Base-by-base conservation (phyloP, 1,284 basidiomycete species). In the Moesziomyces aphidis region DNA sequence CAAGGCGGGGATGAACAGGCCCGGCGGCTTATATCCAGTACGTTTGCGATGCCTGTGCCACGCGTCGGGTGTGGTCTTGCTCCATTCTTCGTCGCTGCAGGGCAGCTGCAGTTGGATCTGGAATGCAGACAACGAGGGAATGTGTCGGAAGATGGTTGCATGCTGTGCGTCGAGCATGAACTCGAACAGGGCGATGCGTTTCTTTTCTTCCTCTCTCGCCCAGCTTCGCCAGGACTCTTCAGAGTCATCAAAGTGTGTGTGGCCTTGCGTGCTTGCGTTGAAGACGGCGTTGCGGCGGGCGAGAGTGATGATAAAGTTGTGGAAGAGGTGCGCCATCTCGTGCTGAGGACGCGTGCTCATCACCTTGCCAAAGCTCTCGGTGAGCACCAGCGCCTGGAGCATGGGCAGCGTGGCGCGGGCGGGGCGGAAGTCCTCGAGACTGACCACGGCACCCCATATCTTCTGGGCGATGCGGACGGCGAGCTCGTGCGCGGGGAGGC, bases 301-400 rank as follows among this genome's bases (percentile, higher is more conserved):
- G 1, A 79, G 55, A 0, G 78, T 76, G 55, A 79, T 55, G 60
- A 79, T 79, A 42, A 79, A 76, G 59, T 73, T 76, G 61, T 79
- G 78, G 63, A 79, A 79, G 55, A 78, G 73, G 50, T 79, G 76
- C 6, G 76, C 73, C 68, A 77, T 74, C 55, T 79, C 78, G 60
- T 79, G 78, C 43, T 73, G 76, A 7, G 73, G 76, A 21, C 78
- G 68, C 5, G 73, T 73, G 49, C 73, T 71, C 76, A 78, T 78
- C 57, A 77, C 54, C 56, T 78, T 79, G 52, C 73, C 73, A 45
- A 78, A 79, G 46, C 49, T 54, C 50, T 79, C 78, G 19, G 76
- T 77, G 19, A 80, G 61, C 15, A 80, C 65, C 42, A 80, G 47
- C n/a, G 78, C 78, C 45, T 80, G 78, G 5, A 80, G 61, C 61